A percentile compares a stretch with the other conserved stretches of the same genome.
These are phyloP conservation scores for Lactifluus hygrophoroides DNA, from an alignment of 768 basidiomycete genomes.

Conservation along the genomic window DNA sequence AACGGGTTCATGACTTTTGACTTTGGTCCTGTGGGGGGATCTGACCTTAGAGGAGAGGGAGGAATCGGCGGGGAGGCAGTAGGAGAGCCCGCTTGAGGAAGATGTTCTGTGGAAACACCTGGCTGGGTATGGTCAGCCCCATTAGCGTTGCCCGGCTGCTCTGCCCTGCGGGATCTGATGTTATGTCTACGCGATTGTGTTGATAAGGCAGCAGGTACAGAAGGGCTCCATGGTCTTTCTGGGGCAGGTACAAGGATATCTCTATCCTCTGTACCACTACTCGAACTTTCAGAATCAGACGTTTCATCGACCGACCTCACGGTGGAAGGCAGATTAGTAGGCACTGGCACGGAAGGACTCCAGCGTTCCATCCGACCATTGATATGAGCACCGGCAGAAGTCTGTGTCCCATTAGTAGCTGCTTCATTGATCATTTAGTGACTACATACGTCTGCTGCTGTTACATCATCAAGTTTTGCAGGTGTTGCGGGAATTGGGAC, in stretches of 20 bases:
- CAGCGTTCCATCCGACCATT: conserved; percentile 3
- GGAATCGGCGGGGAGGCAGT: conserved; percentile 15
- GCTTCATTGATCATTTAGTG: neutral
- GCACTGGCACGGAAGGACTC: conserved; percentile 13
- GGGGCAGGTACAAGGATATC: neutral
- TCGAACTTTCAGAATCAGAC: conserved; percentile 1
- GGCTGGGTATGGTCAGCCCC: neutral
- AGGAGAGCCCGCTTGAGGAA: conserved; percentile 7
- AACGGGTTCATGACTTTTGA: conserved; percentile 30
- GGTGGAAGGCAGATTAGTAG: neutral
- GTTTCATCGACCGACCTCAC: neutral
- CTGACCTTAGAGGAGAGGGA: neutral
- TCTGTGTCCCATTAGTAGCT: conserved; percentile 1
- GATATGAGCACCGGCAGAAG: neutral
- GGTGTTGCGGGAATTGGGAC: neutral
- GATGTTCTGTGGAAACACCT: neutral
- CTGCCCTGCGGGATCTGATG: neutral
- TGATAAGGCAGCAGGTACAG: conserved; percentile 14
- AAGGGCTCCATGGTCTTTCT: conserved; percentile 18
- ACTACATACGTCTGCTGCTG: conserved; percentile 6
- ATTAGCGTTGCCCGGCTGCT: neutral
- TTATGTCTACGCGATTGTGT: conserved; percentile 6
- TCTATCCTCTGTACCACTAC: neutral
- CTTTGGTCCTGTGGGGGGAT: neutral
- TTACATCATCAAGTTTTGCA: conserved; percentile 12